Evolutionary conservation across 179 eudicot species (phyloP).

Genomic region (Beta corolliflora): DNA sequence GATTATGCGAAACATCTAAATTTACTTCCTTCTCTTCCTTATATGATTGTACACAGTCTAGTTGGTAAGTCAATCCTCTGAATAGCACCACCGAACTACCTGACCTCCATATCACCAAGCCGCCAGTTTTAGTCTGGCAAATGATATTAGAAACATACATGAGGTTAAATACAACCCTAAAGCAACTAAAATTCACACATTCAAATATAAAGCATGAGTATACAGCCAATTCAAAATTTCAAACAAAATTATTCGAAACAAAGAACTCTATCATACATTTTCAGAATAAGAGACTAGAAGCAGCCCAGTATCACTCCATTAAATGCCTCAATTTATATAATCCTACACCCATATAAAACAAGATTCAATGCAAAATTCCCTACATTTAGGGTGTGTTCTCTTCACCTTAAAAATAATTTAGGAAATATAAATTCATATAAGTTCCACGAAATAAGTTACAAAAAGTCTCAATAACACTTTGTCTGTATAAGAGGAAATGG

Average conservation of each 20-base stretch:
- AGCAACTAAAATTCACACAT: not conserved
- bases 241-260: not conserved
- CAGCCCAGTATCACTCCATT: not conserved
- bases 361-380: not conserved
- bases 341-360: not conserved
- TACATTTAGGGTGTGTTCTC: too few species aligned
- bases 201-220: not conserved
- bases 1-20: constrained; percentile 18
- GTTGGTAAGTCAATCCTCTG: constrained; percentile 78
- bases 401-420: too few species aligned
- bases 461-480: too few species aligned
- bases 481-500: too few species aligned
- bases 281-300: not conserved
- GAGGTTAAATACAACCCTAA: not conserved
- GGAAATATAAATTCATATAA: too few species aligned
- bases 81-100: constrained; percentile 82
- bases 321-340: not conserved
- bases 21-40: constrained; percentile 38
- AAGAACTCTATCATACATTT: not conserved
- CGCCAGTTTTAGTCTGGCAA: constrained; percentile 84
- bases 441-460: too few species aligned
- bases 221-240: too few species aligned
- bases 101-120: constrained; percentile 94
- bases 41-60: constrained; percentile 72
- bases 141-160: constrained; percentile 13